These are phyloP conservation scores for Chlorophyllum brunneum DNA, from an alignment of 768 basidiomycete genomes.

Conservation along the genomic window DNA sequence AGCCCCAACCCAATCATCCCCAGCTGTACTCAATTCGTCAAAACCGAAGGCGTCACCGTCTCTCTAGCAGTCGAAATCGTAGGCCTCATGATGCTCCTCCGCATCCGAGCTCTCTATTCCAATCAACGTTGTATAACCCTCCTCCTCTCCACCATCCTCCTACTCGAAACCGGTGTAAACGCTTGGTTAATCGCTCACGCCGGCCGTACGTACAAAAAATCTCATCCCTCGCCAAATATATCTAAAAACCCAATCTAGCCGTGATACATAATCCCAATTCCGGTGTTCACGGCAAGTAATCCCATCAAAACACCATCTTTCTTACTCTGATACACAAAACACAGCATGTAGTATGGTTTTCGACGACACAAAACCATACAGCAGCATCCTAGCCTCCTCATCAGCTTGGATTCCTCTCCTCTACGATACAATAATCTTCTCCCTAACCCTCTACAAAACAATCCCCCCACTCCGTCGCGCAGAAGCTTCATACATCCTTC, in stretches of 20 bases:
- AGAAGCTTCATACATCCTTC: constrained; percentile 35
- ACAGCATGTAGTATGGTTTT: constrained; percentile 43
- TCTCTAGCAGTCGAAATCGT: constrained; percentile 6
- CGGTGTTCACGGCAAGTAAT: constrained; percentile 29
- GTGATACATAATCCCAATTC: constrained; percentile 36
- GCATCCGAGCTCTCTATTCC: constrained; percentile 40
- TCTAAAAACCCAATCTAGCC: too few relatives aligned
- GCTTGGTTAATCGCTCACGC: constrained; percentile 51
- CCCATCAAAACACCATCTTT: neutral
- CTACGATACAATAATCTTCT: constrained; percentile 42
- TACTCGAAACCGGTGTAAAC: constrained; percentile 44
- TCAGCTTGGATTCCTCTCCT: constrained; percentile 48
- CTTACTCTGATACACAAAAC: neutral
- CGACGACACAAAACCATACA: constrained; percentile 23
- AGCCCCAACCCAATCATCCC: neutral
- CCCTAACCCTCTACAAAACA: constrained; percentile 34
- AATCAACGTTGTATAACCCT: constrained; percentile 27
- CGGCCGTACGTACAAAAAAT: constrained; percentile 32
- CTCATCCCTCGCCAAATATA: neutral
- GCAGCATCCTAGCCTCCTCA: constrained; percentile 38
- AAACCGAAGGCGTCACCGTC: constrained; percentile 48
- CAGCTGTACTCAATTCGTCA: constrained; percentile 44
- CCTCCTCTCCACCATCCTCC: constrained; percentile 31
- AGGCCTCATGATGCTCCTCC: constrained; percentile 56
- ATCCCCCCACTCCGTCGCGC: constrained; percentile 30